phyloP scores from a whole-genome alignment of 495 filamentous ascomycete genomes.

The Rhizodiscina lignyota region DNA sequence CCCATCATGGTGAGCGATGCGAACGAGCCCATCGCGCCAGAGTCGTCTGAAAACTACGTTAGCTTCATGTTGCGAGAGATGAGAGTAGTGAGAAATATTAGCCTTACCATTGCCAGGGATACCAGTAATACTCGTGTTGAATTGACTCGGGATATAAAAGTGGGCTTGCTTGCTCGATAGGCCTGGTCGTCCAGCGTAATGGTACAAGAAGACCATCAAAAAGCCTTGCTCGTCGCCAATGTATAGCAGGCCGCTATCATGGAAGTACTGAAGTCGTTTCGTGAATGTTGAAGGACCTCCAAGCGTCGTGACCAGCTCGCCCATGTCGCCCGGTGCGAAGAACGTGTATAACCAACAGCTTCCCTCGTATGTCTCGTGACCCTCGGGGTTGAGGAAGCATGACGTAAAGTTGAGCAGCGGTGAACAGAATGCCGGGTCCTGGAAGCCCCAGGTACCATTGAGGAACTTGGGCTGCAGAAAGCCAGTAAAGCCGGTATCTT shows the following conservation, averaged over 20 bases:
- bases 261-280: slow-evolving; percentile 21
- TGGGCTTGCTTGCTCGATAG: slow-evolving; percentile 20
- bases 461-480: slow-evolving; percentile 22
- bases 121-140: slow-evolving; percentile 14
- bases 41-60: no score
- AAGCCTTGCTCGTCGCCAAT: slow-evolving; percentile 25
- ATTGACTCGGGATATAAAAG: slow-evolving; percentile 24
- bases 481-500: slow-evolving; percentile 17
- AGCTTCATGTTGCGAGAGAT: no score
- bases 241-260: slow-evolving; percentile 23
- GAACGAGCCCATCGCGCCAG: slow-evolving; percentile 25
- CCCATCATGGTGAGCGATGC: slow-evolving; percentile 24
- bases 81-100: no score
- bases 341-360: slow-evolving; percentile 15
- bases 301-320: slow-evolving; percentile 19
- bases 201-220: slow-evolving; percentile 26
- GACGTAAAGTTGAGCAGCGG: background rate
- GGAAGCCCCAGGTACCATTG: slow-evolving; percentile 19
- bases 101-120: slow-evolving; percentile 26
- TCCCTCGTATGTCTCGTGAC: slow-evolving; percentile 6
- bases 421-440: slow-evolving; percentile 14
- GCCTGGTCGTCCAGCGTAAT: slow-evolving; percentile 26
- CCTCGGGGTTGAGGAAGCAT: slow-evolving; percentile 6
- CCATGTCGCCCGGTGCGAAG: slow-evolving; percentile 26
- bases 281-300: slow-evolving; percentile 23